A percentile compares a stretch with the other conserved stretches of the same genome.
Conservation (phyloP, 805 yeast genomes). For the Dipodascus geniculatus region DNA sequence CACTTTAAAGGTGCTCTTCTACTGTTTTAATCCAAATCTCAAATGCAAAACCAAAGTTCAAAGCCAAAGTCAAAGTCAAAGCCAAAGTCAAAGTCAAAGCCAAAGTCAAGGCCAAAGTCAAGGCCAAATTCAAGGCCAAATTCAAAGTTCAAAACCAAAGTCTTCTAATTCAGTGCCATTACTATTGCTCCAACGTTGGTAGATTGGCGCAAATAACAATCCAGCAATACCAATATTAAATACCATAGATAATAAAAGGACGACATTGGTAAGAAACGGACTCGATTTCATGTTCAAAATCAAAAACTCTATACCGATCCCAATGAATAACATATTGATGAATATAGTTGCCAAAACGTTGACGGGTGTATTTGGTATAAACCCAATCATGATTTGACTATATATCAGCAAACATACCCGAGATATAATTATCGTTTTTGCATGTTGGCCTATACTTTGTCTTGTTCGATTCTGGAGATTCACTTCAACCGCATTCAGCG, state of each 20-base stretch:
- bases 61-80: no score
- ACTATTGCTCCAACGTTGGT: no score
- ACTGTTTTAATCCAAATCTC: no score
- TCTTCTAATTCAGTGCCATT: no score
- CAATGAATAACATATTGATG: neutral
- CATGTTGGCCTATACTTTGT: neutral
- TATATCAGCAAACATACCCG: neutral
- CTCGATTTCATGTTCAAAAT: neutral
- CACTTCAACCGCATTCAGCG: conserved; percentile 16
- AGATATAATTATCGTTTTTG: neutral
- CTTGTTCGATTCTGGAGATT: neutral
- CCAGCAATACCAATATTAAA: neutral
- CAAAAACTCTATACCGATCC: neutral
- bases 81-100: no score
- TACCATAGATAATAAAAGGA: neutral
- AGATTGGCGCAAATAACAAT: neutral
- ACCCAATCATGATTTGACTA: neutral
- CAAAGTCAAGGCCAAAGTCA: no score
- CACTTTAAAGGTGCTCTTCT: no score
- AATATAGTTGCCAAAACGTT: neutral
- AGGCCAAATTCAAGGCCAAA: neutral
- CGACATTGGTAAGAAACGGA: neutral
- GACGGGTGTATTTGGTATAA: neutral
- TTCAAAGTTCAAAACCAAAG: neutral
- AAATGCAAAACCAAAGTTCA: no score